Conservation (phyloP, 768 basidiomycete species). For the Mycena floridula region DNA sequence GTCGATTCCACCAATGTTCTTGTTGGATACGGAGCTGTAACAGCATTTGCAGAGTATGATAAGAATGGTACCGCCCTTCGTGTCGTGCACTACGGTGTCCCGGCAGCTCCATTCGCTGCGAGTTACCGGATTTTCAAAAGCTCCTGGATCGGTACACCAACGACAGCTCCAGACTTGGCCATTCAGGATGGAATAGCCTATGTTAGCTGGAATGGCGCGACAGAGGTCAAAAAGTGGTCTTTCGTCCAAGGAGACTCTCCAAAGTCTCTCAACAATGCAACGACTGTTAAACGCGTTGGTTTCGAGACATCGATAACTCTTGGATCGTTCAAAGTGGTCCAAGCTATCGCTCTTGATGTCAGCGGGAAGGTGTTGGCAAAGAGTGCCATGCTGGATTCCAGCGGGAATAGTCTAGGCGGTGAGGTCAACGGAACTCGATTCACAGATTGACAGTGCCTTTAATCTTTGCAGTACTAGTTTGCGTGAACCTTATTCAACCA, state of each 20-base stretch:
- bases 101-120: background rate
- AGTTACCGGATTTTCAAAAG: background rate
- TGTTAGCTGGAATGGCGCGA: conserved; percentile 16
- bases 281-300: conserved; percentile 5
- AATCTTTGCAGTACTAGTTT: no score
- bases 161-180: conserved; percentile 5
- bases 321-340: background rate
- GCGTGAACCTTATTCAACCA: no score
- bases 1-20: background rate
- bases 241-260: conserved; percentile 5
- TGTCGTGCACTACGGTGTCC: conserved; percentile 5
- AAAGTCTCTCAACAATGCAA: background rate
- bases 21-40: conserved; percentile 3
- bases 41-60: conserved; percentile 2
- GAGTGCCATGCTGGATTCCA: background rate
- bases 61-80: conserved; percentile 1
- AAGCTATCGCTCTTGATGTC: conserved; percentile 3
- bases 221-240: conserved; percentile 7
- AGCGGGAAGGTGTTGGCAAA: conserved; percentile 6
- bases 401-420: background rate
- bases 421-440: background rate
- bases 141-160: conserved; percentile 9
- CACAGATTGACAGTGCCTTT: no score
- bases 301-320: conserved; percentile 13
- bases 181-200: conserved; percentile 5